Evolutionary conservation across 371 early-diverging fungal species (phyloP).

Genomic region (Dichotomocladium elegans): DNA sequence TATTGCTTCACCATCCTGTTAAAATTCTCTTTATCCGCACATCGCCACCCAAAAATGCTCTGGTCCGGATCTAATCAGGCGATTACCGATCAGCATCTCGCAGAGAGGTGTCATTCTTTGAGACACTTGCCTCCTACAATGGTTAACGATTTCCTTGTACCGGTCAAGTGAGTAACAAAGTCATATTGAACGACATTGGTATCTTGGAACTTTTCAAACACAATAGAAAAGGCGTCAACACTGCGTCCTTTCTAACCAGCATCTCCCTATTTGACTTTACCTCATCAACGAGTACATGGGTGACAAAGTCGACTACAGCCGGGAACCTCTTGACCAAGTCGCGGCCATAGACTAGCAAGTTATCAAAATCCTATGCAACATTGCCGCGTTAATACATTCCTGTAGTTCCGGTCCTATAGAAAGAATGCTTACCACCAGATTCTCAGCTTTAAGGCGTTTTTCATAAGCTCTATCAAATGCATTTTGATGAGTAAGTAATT

Average conservation of each 20-base stretch:
- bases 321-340: slow-evolving; percentile 26
- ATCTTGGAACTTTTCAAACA: slow-evolving; percentile 58
- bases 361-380: slow-evolving; percentile 58
- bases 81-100: too few relatives aligned
- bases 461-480: slow-evolving; percentile 31
- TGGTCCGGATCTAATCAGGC: slow-evolving; percentile 46
- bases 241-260: neutral
- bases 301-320: slow-evolving; percentile 13
- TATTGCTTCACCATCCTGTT: slow-evolving; percentile 40
- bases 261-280: slow-evolving; percentile 20
- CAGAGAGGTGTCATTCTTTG: too few relatives aligned
- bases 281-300: slow-evolving; percentile 57
- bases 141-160: slow-evolving; percentile 38
- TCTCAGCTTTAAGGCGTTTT: slow-evolving; percentile 23
- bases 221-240: neutral
- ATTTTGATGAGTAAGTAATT: neutral
- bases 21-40: slow-evolving; percentile 57
- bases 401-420: neutral
- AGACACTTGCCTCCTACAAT: slow-evolving; percentile 56
- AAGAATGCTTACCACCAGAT: slow-evolving; percentile 28
- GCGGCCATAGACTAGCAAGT: slow-evolving; percentile 38
- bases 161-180: slow-evolving; percentile 35
- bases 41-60: slow-evolving; percentile 63
- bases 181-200: slow-evolving; percentile 57
- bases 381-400: slow-evolving; percentile 3